phyloP scores from a whole-genome alignment of 2,329 filamentous ascomycete genomes.

The Aspergillus brasiliensis region DNA sequence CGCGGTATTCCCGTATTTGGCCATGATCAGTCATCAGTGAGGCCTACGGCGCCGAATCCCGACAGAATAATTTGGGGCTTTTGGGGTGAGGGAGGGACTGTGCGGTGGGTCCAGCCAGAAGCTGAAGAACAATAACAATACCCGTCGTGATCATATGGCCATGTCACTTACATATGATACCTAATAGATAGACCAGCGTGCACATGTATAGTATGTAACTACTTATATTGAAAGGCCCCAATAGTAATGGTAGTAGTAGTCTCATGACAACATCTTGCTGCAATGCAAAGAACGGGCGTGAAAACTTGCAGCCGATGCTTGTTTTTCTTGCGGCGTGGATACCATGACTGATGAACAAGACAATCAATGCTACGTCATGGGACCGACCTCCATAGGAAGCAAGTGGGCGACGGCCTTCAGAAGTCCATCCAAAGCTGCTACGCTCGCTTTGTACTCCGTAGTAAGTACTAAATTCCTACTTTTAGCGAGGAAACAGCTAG shows the following conservation, averaged over 20 bases:
- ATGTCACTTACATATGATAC: background rate
- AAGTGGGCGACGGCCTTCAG: background rate
- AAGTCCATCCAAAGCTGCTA: no score
- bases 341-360: background rate
- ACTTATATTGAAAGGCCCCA: no score
- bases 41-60: background rate
- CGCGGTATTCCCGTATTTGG: background rate
- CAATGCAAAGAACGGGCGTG: background rate
- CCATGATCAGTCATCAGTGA: background rate
- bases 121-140: background rate
- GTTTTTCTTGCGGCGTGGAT: background rate
- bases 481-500: background rate
- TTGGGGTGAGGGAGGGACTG: background rate
- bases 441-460: no score
- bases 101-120: background rate
- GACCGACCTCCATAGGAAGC: background rate
- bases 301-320: background rate
- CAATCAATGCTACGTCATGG: background rate
- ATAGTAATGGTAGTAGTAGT: background rate
- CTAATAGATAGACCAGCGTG: background rate
- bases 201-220: background rate
- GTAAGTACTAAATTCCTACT: no score
- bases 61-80: slow-evolving; percentile 6
- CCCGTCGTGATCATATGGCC: background rate
- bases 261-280: slow-evolving; percentile 5